Evolutionary conservation across 345 rosid species (phyloP).

Genomic region (Passiflora organensis): DNA sequence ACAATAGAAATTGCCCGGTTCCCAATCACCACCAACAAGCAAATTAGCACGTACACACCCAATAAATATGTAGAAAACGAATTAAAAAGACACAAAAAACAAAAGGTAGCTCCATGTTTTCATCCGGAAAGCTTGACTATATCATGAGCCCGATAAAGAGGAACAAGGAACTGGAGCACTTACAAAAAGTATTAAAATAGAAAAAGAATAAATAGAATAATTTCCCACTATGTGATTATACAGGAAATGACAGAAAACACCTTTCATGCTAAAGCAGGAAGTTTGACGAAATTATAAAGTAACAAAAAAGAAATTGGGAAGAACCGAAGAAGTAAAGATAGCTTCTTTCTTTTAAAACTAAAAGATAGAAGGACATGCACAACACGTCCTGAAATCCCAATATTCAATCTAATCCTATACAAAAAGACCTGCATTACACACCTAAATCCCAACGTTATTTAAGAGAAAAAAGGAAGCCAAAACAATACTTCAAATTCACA

Average conservation of each 20-base stretch:
- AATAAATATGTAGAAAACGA: background rate
- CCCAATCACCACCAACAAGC: background rate
- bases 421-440: background rate
- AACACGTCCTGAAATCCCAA: background rate
- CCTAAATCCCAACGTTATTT: background rate
- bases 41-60: background rate
- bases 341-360: no score
- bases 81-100: background rate
- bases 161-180: background rate
- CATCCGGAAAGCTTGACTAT: conserved; percentile 1
- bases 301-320: no score
- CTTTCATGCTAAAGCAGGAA: no score
- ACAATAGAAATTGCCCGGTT: conserved; percentile 3
- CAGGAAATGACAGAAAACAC: no score
- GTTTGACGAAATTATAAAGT: no score
- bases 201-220: background rate
- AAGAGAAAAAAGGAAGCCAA: background rate
- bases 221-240: no score
- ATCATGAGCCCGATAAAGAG: background rate
- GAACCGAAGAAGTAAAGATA: no score
- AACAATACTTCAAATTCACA: background rate
- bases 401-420: background rate
- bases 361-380: background rate
- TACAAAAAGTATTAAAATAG: background rate
- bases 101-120: background rate